Evolutionary conservation across 805 yeast genomes (phyloP).

Genomic region (Hanseniaspora thailandica): DNA sequence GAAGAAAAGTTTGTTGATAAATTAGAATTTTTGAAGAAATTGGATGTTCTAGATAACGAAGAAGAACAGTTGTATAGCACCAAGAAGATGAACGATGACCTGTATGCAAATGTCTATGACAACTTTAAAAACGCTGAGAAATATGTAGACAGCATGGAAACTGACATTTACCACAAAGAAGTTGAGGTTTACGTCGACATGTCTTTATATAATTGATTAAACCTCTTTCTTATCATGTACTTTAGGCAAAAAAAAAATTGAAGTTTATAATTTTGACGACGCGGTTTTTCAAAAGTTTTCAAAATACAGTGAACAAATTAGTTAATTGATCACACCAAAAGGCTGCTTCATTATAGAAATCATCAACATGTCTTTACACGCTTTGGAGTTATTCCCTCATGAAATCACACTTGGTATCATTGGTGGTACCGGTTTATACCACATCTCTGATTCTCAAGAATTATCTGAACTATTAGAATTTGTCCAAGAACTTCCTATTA

Average conservation of each 20-base stretch:
- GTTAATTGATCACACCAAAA: too few relatives aligned
- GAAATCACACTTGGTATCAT: constrained; percentile 72
- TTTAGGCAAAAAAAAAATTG: too few relatives aligned
- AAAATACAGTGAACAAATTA: too few relatives aligned
- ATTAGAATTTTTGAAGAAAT: background rate
- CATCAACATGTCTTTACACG: background rate
- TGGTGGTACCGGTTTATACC: constrained; percentile 97
- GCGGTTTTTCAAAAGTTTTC: too few relatives aligned
- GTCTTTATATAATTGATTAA: background rate
- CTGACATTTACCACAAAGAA: background rate
- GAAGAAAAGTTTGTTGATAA: background rate
- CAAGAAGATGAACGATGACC: background rate
- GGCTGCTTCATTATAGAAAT: too few relatives aligned
- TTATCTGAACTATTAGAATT: constrained; percentile 40
- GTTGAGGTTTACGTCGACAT: background rate
- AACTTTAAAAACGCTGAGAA: background rate
- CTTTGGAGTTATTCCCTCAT: background rate
- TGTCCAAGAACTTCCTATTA: constrained; percentile 61
- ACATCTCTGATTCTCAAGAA: constrained; percentile 43
- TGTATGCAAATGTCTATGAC: background rate
- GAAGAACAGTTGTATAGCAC: background rate
- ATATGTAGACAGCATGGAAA: background rate
- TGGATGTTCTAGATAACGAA: background rate
- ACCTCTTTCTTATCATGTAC: background rate
- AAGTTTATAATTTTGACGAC: background rate